Percentiles rank a stretch among this genome's conserved stretches.
These are phyloP conservation scores for Nevesoporus exiguus DNA, from an alignment of 768 basidiomycete genomes.

Conservation along the genomic window DNA sequence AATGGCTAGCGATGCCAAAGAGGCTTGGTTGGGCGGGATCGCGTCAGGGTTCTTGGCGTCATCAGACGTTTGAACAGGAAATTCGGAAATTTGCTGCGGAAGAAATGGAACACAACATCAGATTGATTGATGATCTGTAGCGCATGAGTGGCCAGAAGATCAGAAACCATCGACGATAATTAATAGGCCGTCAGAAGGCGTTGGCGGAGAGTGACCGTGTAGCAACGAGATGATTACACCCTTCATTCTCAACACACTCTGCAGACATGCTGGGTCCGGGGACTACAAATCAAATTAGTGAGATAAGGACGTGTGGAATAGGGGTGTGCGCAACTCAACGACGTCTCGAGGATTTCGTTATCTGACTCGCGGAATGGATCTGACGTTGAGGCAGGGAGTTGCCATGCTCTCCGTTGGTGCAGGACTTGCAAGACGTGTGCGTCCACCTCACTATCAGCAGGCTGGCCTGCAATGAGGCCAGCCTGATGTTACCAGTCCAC, in stretches of 20 bases:
- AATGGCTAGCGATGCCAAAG: conserved; percentile 51
- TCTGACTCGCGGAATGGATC: conserved; percentile 15
- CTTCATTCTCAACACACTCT: conserved; percentile 47
- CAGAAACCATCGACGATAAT: conserved; percentile 45
- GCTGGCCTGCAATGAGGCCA: conserved; percentile 15
- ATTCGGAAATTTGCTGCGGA: conserved; percentile 43
- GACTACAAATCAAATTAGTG: conserved; percentile 32
- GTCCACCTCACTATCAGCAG: conserved; percentile 13
- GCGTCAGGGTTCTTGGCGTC: conserved; percentile 40
- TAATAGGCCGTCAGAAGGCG: conserved; percentile 62
- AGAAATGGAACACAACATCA: conserved; percentile 53
- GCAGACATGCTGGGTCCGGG: conserved; percentile 53
- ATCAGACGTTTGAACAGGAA: conserved; percentile 49
- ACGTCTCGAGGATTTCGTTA: conserved; percentile 41
- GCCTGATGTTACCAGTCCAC: conserved; percentile 6
- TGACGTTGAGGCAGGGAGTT: conserved; percentile 6
- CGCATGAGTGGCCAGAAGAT: conserved; percentile 53
- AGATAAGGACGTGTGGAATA: conserved; percentile 9
- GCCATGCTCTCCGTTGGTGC: not conserved
- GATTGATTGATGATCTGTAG: conserved; percentile 50
- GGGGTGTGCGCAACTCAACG: conserved; percentile 19
- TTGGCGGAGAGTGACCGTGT: conserved; percentile 45
- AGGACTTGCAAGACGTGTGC: conserved; percentile 8
- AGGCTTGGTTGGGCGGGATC: conserved; percentile 43
- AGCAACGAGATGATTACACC: conserved; percentile 41